Base-by-base conservation (phyloP, 75 land plant genomes). In the Azolla pinnata region DNA sequence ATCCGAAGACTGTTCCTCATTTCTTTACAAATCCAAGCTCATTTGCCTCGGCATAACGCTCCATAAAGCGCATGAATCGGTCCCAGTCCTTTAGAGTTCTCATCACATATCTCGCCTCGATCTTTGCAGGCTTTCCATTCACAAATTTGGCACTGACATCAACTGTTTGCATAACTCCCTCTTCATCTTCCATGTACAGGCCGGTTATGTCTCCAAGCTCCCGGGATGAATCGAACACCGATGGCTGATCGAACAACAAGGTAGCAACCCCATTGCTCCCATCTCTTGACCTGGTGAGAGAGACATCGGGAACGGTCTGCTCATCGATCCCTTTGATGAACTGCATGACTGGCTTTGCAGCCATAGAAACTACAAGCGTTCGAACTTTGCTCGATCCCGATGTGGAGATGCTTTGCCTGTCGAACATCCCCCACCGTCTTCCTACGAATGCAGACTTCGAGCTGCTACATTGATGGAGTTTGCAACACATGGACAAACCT, bases 41-140 rank as follows among this genome's bases (percentile, higher is more conserved):
- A 58, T 95, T 95, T 16, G 72, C 96, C 40, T 72, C 65, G 0
- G 99, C 75, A 66, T 89, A 95, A 10, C 99, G 73, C 70, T 95
- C 99, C 99, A 95, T 95, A 71, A 95, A 95, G 34, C 99, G 78
- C 99, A 95, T 89, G 57, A 95, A 95, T 52, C 99, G 61, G 40
- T 90, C 96, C 99, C 99, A 95, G 10, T 89, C 91, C 59, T 64
- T 57, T 2, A 77, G 71, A 19, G 42, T 77, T 32, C 90, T 61
- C 99, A 89, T 95, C 23, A 86, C 35, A 58, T 95, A 86, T 45
- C 70, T 81, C 19, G 97, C 99, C 63, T 95, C 99, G 8, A 95
- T 82, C 45, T 57, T 77, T 1, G 99, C 54, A 32, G 99, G 99
- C 34, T 86, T 85, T 4, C 96, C 99, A 49, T 95, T 90, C 1